Evolutionary conservation across 805 yeast species (phyloP), one percentile per base, ranked within the genome.

Genomic region (Metschnikowia vanudenii): DNA sequence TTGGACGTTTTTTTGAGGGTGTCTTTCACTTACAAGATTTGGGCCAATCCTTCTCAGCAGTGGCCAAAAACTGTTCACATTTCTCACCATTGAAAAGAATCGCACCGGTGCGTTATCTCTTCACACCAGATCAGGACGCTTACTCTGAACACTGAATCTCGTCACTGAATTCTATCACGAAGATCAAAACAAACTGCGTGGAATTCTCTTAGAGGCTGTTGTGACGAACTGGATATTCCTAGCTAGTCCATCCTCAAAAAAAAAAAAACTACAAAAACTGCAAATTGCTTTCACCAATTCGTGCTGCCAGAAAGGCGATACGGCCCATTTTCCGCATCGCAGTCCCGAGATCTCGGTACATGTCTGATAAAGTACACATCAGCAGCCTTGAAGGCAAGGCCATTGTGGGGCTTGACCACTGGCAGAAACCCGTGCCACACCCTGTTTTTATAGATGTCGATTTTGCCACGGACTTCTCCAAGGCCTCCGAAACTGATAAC

Each of bases 401-500:
- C 7, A 73, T 80, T 22, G 77, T 83, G 1, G 94, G 94, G 1
- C 76, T 79, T 11, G 92, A 87, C 63, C 85, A 82, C 31, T 88
- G 94, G 95, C 74, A 76, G 48, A 71, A 85, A 45, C 77, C 80
- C 3, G 76, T 75, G 8, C 76, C 84, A 2, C 95, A 88, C 57
- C 88, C 89, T 3, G 73, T 87, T 19, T 59, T 68, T 2, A 70
- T 88, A 6, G 76, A 85, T 10, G 73, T 87, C 20, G 71, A 74
- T 37, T 75, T 88, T 51, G 68, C 69, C 29, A 86, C 96, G 0
- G 81, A 82, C 56, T 85, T 91, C 57, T 71, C 77, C 19, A 70
- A 77, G 45, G 91, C 96, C n/a, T 81, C 92, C n/a, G 65, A 68
- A 11, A 79, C 83, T 0, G 98, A 92, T 65, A 92, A 91, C 59